Evolutionary conservation across 78 protist genomes (phyloP).

Genomic region (Dictyostelium brefeldianum): DNA sequence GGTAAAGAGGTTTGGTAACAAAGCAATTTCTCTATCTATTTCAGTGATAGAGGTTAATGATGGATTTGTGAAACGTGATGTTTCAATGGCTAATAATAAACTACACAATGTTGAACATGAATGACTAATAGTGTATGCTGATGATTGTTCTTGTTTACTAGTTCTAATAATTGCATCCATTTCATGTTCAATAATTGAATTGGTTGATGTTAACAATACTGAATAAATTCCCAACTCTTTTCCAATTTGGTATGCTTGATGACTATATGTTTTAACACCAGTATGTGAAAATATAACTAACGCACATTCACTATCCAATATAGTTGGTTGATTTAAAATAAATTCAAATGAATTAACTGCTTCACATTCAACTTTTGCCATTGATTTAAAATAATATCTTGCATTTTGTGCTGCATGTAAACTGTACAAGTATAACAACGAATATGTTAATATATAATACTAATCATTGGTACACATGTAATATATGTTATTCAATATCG

Average conservation of each 20-base stretch:
- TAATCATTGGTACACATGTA: too few relatives aligned
- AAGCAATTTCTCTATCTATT: not conserved
- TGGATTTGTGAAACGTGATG: not conserved
- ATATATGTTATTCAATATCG: too few relatives aligned
- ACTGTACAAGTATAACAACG: too few relatives aligned
- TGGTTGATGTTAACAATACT: constrained; percentile 12
- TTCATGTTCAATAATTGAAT: not conserved
- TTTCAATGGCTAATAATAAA: not conserved
- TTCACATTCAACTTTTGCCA: constrained; percentile 10
- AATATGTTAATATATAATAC: too few relatives aligned
- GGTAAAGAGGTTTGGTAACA: not conserved
- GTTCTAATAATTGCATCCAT: constrained; percentile 56
- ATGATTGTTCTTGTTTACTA: constrained; percentile 31
- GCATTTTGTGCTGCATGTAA: constrained; percentile 63
- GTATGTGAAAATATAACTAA: constrained; percentile 58
- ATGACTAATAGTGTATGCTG: constrained; percentile 54
- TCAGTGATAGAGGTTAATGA: not conserved
- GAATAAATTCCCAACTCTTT: constrained; percentile 19
- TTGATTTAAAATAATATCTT: not conserved
- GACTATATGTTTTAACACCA: constrained; percentile 33
- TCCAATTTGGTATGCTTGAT: not conserved
- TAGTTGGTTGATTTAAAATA: constrained; percentile 11
- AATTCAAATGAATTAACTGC: constrained; percentile 33
- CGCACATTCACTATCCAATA: not conserved
- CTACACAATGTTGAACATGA: constrained; percentile 9